A percentile compares a stretch with the other conserved stretches of the same genome.
Evolutionary conservation across 1,284 basidiomycete species (phyloP).

Genomic region (Limonomyces culmigenus): DNA sequence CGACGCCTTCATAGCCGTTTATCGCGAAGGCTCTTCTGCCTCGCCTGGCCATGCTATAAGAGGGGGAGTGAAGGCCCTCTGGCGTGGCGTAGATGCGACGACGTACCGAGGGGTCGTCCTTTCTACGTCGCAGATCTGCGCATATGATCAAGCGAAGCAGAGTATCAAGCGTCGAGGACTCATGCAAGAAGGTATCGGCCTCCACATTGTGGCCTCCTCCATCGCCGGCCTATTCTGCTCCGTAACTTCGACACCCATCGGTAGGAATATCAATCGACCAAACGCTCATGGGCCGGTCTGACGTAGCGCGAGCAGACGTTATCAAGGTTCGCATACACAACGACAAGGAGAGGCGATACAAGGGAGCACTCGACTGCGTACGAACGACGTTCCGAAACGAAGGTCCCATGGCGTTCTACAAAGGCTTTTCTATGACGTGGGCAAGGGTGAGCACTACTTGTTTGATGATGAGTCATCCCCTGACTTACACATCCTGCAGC

Average conservation of each 20-base stretch:
- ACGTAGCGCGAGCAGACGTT: conserved; percentile 16
- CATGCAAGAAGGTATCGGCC: conserved; percentile 18
- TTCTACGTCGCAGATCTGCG: conserved; percentile 20
- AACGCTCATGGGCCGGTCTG: neutral
- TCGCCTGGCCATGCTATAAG: conserved; percentile 3
- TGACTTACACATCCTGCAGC: conserved; percentile 12
- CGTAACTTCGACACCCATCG: conserved; percentile 21
- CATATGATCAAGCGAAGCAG: conserved; percentile 23
- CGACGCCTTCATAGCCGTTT: conserved; percentile 18
- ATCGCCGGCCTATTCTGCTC: conserved; percentile 22
- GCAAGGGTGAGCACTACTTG: conserved; percentile 15
- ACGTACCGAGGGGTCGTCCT: conserved; percentile 19
- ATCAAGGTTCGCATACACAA: conserved; percentile 25
- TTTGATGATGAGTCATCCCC: too few species aligned
- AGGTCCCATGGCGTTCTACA: conserved; percentile 19
- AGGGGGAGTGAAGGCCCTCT: conserved; percentile 17
- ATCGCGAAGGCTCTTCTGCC: conserved; percentile 12
- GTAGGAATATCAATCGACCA: conserved; percentile 9
- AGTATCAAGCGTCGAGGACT: conserved; percentile 14
- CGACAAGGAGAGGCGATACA: conserved; percentile 17
- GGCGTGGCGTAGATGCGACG: conserved; percentile 20
- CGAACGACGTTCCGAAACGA: conserved; percentile 15
- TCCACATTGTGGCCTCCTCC: conserved; percentile 19
- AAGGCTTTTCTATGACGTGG: conserved; percentile 24
- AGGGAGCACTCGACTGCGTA: conserved; percentile 17